Evolutionary conservation across 164 flowering plant genomes (phyloP).

Genomic region (Paratinospora sagittata): DNA sequence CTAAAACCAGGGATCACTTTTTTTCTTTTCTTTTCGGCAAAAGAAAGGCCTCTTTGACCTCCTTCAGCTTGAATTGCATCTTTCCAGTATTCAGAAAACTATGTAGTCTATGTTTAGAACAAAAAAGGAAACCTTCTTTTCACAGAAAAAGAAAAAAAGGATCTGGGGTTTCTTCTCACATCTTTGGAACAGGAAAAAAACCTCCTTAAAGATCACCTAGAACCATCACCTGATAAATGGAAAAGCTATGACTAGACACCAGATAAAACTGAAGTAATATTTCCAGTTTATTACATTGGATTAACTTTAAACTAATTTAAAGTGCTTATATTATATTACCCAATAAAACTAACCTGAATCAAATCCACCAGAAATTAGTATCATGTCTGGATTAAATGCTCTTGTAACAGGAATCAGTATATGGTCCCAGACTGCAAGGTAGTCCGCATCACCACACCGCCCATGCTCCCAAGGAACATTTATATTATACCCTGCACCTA

Average conservation of each 20-base stretch:
- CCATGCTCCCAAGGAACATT: conserved; percentile 98
- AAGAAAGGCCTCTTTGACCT: too few relatives aligned
- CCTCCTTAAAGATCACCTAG: neutral
- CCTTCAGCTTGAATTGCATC: too few relatives aligned
- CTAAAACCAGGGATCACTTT: too few relatives aligned
- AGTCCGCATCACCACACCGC: conserved; percentile 90
- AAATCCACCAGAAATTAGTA: conserved; percentile 91
- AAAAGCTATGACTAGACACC: neutral
- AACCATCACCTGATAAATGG: neutral
- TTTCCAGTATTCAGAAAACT: too few relatives aligned
- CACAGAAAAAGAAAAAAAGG: neutral
- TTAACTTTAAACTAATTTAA: neutral
- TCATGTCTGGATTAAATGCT: conserved; percentile 76
- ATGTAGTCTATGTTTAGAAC: too few relatives aligned
- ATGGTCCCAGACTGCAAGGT: conserved; percentile 95
- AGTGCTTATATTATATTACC: neutral
- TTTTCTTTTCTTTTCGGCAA: too few relatives aligned
- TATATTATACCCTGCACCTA: conserved; percentile 81
- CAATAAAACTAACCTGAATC: conserved; percentile 71
- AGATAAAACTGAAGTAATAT: neutral
- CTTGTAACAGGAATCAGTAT: conserved; percentile 80
- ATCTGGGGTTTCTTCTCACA: neutral
- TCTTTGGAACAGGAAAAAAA: neutral
- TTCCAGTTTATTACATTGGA: neutral
- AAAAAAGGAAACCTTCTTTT: neutral